Base-by-base conservation (phyloP, 495 filamentous ascomycete genomes). In the Daldinia decipiens region DNA sequence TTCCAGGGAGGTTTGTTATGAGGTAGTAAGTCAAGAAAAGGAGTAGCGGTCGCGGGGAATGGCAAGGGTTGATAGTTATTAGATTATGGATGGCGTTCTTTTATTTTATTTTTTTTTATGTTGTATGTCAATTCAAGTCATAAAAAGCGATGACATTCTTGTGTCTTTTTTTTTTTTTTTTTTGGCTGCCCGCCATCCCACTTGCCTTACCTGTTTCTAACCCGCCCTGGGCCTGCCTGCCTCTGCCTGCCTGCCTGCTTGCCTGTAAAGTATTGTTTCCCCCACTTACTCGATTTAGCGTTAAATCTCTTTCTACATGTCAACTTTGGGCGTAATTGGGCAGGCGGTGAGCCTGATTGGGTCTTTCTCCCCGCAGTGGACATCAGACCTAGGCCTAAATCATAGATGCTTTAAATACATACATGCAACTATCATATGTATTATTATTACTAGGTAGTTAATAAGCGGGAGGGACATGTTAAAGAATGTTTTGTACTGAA, bases 281-380 rank as follows among this genome's bases (percentile, higher is more conserved):
- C 58, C 70, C 70, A 73, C 70, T 47, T 73, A 69, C 70, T 66
- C 52, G 57, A 68, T 73, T 73, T 69, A 69, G 70, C 65, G 52
- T 58, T 65, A 62, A 70, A 70, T 59, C 50, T 57, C 59, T 67
- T 24, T 57, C 29, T 63, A 64, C 60, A 64, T 54, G 64, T 72
- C 60, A 67, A 65, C 39, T 63, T 60, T 62, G 31, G 52, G 54
- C 63, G 26, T 34, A 58, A 54, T 29, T 27, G 36, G 45, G 68
- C 45, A 71, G 63, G 68, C 68, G 68, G 68, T 71, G 68, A 71
- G 47, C 32, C 50, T 29, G 1, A 43, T 47, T 47, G 60, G 50
- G 50, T 31, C 43, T 47, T 21, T 15, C 57, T 70, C 26, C 68
- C 56, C 62, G 51, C 55, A 39, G 38, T 43, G 32, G 38, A 39